Evolutionary conservation across 2,329 filamentous ascomycete genomes (phyloP), one percentile per base, ranked within the genome.

Genomic region (Raffaelea ambrosiae): DNA sequence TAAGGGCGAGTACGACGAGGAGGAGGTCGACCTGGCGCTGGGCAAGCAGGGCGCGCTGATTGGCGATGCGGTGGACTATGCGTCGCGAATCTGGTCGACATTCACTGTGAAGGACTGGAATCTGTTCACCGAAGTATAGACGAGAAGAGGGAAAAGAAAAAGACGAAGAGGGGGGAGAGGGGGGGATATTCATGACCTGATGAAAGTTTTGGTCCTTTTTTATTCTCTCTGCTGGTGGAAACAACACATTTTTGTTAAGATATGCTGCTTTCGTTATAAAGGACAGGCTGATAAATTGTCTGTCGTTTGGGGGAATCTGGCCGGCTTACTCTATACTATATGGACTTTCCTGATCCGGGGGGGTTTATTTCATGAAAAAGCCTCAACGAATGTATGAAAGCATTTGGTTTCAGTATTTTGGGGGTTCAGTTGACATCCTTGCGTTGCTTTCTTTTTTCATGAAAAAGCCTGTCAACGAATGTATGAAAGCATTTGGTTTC

Each of bases 71-170:
- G 76, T 84, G 35, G 84, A 87, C 61, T 81, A 84, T 60, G 79
- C 79, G 3, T 73, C 78, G 18, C 71, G 68, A 57, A 81, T 95
- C 55, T 79, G 87, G 73, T 74, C 79, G 60, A 83, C 74, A 0
- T 84, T 96, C 58, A 79, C 85, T 59, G 76, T 96, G 49, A 82
- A 81, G 66, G 85, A 95, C 61, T 95, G 86, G 85, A 73, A 71
- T 0, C 67, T 95, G 36, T 95, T 95, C 53, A 67, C 65, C 20
- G 64, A 67, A 57, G 53, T 68, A 49, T 69, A 29, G n/a, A n/a
- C n/a, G n/a, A n/a, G 51, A 56, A 21, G 21, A 45, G 26, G 3
- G 20, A 29, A 20, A 20, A 20, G 21, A 5, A 29, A 13, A 29
- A 29, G 7, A 29, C 26, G 26, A 13, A 29, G 7, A 29, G 13